Percentiles rank a stretch among this genome's conserved stretches.
phyloP scores from a whole-genome alignment of 805 yeast species.

The Komagataella phaffii region DNA sequence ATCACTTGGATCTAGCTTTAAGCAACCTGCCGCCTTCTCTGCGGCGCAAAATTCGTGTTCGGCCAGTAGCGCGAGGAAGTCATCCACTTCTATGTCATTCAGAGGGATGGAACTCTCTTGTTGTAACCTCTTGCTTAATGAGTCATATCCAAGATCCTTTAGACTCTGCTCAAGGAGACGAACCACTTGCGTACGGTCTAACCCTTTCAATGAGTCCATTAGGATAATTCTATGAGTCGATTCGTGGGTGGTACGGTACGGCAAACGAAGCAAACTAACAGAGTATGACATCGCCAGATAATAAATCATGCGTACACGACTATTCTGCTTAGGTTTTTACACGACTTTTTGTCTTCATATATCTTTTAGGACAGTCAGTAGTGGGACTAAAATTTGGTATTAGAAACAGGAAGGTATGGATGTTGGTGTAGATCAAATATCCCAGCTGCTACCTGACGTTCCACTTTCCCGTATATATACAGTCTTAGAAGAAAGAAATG shows the following conservation, averaged over 20 bases:
- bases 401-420: neutral
- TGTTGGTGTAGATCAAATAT: neutral
- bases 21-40: neutral
- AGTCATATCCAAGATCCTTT: conserved; percentile 2
- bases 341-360: neutral
- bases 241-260: neutral
- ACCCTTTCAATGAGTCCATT: neutral
- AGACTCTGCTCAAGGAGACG: conserved; percentile 2
- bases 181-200: conserved; percentile 1
- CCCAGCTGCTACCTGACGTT: neutral
- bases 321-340: neutral
- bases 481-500: neutral
- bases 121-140: neutral
- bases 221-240: neutral
- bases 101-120: neutral
- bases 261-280: neutral
- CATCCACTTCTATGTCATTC: neutral
- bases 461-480: neutral
- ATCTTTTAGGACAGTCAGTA: neutral
- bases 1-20: neutral
- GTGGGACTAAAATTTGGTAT: too few relatives aligned
- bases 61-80: neutral
- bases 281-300: neutral
- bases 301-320: neutral
- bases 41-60: neutral